Percentiles rank a stretch among this genome's conserved stretches.
Conservation (phyloP, 2,329 filamentous ascomycete genomes). For the Xylaria sp. region DNA sequence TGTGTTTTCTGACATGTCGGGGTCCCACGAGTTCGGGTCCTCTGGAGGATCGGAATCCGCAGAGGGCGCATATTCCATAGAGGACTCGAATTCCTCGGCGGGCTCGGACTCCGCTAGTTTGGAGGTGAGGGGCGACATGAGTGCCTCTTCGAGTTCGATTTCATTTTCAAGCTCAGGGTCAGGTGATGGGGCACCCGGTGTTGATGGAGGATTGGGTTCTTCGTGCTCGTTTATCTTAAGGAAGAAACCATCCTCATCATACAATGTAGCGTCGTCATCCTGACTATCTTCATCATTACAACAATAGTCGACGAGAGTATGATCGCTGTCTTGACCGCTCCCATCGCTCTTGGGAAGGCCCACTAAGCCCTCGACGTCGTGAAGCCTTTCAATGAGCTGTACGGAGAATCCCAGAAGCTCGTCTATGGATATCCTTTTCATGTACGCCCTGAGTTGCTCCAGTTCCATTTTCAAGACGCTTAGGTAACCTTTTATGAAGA, state of each 20-base stretch:
- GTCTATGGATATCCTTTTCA: background rate
- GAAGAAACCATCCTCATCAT: background rate
- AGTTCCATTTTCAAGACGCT: background rate
- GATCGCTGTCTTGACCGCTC: too few species aligned
- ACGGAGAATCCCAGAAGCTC: slow-evolving; percentile 20
- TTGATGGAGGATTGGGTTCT: background rate
- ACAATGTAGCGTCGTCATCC: background rate
- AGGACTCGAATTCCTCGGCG: too few species aligned
- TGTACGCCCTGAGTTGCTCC: background rate
- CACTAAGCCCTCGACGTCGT: background rate
- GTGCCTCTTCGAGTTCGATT: background rate
- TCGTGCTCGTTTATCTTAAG: too few species aligned
- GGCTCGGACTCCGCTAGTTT: background rate
- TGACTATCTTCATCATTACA: background rate
- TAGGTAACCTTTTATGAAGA: slow-evolving; percentile 7
- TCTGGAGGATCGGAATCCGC: too few species aligned
- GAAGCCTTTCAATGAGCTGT: background rate
- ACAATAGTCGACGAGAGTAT: too few species aligned
- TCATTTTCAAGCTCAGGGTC: background rate
- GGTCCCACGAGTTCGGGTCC: background rate
- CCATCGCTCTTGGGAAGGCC: too few species aligned
- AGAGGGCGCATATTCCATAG: background rate
- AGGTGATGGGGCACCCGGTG: background rate
- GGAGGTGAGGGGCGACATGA: background rate
- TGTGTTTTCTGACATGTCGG: background rate